Evolutionary conservation across 805 yeast species (phyloP), one percentile per base, ranked within the genome.

Genomic region (Kodamaea lidongshanica): DNA sequence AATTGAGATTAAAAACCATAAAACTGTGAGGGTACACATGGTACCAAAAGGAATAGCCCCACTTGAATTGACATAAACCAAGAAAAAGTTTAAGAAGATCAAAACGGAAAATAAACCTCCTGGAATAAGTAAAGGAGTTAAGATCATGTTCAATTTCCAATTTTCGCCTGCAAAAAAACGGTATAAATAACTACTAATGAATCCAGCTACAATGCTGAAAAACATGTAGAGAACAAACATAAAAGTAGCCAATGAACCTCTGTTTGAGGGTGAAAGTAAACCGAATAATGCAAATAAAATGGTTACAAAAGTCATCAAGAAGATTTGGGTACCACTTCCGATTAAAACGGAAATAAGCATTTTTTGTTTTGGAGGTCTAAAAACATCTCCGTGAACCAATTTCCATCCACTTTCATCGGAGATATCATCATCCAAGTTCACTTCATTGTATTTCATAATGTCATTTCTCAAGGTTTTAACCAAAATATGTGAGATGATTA

Each of bases 341-440:
- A 87, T 73, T 13, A 88, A 56, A 6, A 87, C 76, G 2, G 96
- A 81, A 37, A 87, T 67, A 5, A 83, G 35, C 72, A 87, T 69
- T 33, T 81, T 67, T 42, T 72, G 63, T 29, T 65, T 53, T 24
- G 97, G 97, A 6, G 88, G 61, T 56, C 97, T 74, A 65, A 89
- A 89, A 17, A 89, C 87, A 54, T 89, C 97, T 39, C 96, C 97
- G 47, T 88, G 94, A 22, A 87, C 79, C 41, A 92, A 70, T 54
- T 92, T 92, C 98, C 98, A 92, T 22, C 98, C 98, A 50, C 87
- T 72, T 54, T 92, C 97, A 48, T 87, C 95, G 39, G 85, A 78
- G 31, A 86, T 74, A 35, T 83, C 95, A 45, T 79, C 86, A 51
- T 83, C 92, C 45, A 89, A 69, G 50, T 83, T 86, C 41, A 89